Evolutionary conservation across 306 rosid genomes (phyloP).

Genomic region (Prunus campanulata): DNA sequence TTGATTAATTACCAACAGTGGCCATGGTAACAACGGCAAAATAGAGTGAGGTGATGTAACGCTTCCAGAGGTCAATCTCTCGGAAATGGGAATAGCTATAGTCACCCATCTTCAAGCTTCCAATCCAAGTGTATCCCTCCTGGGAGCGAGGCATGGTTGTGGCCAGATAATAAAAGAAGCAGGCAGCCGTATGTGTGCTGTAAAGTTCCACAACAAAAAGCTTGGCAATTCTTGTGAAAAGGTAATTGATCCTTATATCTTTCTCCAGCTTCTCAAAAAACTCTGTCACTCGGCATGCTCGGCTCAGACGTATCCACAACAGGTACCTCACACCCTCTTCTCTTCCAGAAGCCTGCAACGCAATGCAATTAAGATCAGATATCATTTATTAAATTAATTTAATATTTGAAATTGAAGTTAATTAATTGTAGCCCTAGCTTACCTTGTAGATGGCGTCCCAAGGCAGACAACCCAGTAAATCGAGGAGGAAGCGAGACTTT

Average conservation of each 20-base stretch:
- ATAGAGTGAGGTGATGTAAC: conserved; percentile 61
- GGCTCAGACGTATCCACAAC: conserved; percentile 51
- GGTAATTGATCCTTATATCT: conserved; percentile 52
- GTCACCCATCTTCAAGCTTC: conserved; percentile 63
- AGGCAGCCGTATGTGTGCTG: conserved; percentile 69
- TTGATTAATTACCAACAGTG: conserved; percentile 44
- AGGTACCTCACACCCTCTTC: conserved; percentile 49
- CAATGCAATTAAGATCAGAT: not conserved
- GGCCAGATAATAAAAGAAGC: conserved; percentile 66
- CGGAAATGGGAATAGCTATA: conserved; percentile 52
- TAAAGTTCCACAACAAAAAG: conserved; percentile 65
- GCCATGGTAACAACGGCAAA: conserved; percentile 74
- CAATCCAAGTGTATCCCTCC: conserved; percentile 71
- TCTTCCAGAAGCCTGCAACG: conserved; percentile 38
- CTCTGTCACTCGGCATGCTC: conserved; percentile 49
- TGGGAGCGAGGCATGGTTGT: conserved; percentile 48
- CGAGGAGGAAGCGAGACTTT: conserved; percentile 54
- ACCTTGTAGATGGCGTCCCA: conserved; percentile 68
- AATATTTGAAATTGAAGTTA: no score
- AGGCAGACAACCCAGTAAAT: conserved; percentile 52
- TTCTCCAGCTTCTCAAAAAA: conserved; percentile 55
- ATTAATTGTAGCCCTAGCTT: not conserved
- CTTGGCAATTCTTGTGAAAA: conserved; percentile 45
- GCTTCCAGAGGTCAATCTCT: conserved; percentile 57
- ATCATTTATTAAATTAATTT: not conserved